Base-by-base conservation (phyloP, 2,329 filamentous ascomycete species). In the Apiospora kogelbergensis region DNA sequence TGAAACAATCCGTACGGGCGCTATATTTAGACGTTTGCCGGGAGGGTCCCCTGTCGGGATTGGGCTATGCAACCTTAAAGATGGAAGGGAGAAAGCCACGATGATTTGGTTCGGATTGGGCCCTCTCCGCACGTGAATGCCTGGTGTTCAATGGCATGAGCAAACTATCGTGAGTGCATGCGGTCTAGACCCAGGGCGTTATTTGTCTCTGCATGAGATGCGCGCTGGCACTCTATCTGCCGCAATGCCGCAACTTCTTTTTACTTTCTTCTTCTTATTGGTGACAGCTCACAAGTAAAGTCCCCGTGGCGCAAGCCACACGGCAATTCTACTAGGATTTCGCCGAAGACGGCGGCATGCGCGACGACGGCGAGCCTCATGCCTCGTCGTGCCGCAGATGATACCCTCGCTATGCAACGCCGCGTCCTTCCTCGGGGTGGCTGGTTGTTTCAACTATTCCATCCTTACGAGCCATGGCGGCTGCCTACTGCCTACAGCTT, bases 61-160 rank as follows among this genome's bases (percentile, higher is more conserved):
- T 60, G 53, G 53, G 53, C 26, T 60, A 60, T 60, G 53, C 30
- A 60, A 60, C 53, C 30, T 60, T 60, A 60, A 60, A n/a, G 7
- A 53, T 46, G 3, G 45, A 24, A 46, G 45, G 9, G n/a, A 22
- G 24, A 53, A 53, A 37, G 26, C 48, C 48, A 57, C 26, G 48
- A 57, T 57, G 48, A 26, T 33, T 20, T 22, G 46, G 48, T 57
- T 26, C 17, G 53, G 40, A 3, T 42, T 42, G 40, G 40, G 40
- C 13, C 53, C 26, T n/a, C n/a, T n/a, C 53, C 53, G 53, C 53
- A 60, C 17, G 53, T 33, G 53, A 57, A 13, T 42, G 46, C 11
- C 33, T 37, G 33, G 3, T 60, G 30, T 5, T 37, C 7, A 57
- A 22, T 60, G 26, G 30, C 53, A 60, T 37, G n/a, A 37, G 53